Evolutionary conservation across 2,329 filamentous ascomycete species (phyloP).

Genomic region (Fusarium musae): DNA sequence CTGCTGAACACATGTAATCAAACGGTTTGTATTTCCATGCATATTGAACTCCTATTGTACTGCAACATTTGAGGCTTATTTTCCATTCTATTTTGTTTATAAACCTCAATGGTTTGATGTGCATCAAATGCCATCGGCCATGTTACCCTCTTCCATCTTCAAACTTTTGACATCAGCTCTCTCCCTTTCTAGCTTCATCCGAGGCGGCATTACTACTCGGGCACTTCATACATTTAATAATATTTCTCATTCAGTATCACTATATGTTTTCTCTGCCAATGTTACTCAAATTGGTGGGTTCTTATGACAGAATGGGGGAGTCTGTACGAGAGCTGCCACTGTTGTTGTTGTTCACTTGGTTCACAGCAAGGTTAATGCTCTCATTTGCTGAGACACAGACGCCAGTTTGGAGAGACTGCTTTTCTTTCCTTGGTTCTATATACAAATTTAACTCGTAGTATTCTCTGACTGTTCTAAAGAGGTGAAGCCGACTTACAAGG

Average conservation of each 20-base stretch:
- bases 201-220: neutral
- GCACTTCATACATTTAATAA: neutral
- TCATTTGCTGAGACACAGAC: accelerated
- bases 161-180: neutral
- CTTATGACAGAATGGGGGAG: neutral
- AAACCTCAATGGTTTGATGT: neutral
- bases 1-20: neutral
- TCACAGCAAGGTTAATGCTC: accelerated
- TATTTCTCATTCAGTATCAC: too few relatives aligned
- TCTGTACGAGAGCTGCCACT: neutral
- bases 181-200: neutral
- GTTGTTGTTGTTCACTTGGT: neutral
- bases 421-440: accelerated
- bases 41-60: neutral
- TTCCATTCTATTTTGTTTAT: neutral
- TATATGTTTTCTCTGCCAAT: accelerated
- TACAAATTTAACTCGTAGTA: accelerated
- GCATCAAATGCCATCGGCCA: neutral
- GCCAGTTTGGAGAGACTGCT: accelerated
- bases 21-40: neutral
- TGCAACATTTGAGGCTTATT: neutral
- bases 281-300: too few relatives aligned
- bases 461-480: accelerated
- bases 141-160: neutral
- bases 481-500: too few relatives aligned